Evolutionary conservation across 345 rosid genomes (phyloP), one percentile per base, ranked within the genome.

Genomic region (Populus deltoides): DNA sequence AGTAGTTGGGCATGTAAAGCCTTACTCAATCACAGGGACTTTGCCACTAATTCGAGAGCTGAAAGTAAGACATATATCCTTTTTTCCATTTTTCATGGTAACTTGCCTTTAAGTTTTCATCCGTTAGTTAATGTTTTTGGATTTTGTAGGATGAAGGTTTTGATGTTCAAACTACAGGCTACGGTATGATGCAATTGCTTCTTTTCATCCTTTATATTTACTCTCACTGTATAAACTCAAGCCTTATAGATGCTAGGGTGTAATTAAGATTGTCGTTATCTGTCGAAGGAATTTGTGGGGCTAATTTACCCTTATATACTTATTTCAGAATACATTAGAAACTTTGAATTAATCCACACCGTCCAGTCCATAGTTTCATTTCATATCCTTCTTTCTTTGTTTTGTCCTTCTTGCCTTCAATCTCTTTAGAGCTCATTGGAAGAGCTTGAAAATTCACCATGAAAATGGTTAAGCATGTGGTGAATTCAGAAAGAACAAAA

Each of bases 21-120:
- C 99, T 71, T 97, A 89, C 90, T 92, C 99, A 0, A 92, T 97
- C 72, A 94, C 98, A 9, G 97, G 99, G 80, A 94, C 86, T 86
- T 83, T 96, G 86, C 98, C 99, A 78, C 92, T 96, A 53, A 90
- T 96, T 78, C 89, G 97, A 53, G 95, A 96, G 29, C 86, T 96
- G 76, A 88, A 96, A 86, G 98, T 91, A 72, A 85, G 81, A 79
- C 55, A 75, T 77, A 43, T 49, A 61, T 81, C 62, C 49, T 49
- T 27, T 8, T 4, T 78, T n/a, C 18, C 22, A 18, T 51, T 2
- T 49, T 59, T 67, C 5, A 13, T 36, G 13, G 20, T 47, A 15
- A 8, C 22, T 29, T 63, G 33, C 7, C 67, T 53, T 20, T 66
- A 27, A 33, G 43, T 51, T 68, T 27, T 57, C 24, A 51, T 68